Evolutionary conservation across 228 moss, liverwort and hornwort species (phyloP), one percentile per base, ranked within the genome.

Genomic region (Sphagnum magellanicum): DNA sequence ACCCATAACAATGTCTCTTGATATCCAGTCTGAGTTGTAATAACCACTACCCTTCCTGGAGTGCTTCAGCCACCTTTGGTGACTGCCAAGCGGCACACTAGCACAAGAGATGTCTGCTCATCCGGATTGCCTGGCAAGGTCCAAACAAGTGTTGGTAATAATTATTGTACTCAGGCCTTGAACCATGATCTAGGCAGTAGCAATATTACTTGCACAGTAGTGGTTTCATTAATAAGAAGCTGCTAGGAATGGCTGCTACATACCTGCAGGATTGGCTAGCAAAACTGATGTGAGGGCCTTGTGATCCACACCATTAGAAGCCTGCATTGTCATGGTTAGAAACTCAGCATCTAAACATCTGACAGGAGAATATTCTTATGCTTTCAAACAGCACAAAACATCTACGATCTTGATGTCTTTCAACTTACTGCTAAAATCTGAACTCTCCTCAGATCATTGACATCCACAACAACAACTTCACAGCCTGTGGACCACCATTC

Each of bases 91-190:
- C 80, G 79, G 10, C 96, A 88, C 16, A 96, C 79, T 46, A 96
- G 78, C 75, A 96, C 86, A 61, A 96, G 83, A 2, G 96, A 93
- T 59, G 96, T 96, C 78, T 93, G 96, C 74, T 96, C 96, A 79
- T 96, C 96, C 64, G 89, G 88, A 77, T 96, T 96, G 60, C 96
- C 96, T 96, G 89, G 67, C 66, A 32, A 63, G 46, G n/a, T n/a
- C 6, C 53, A 53, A 53, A 53, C 53, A 53, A 53, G 53, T 6
- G 11, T 11, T 53, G 6, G 11, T 53, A 11, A 67, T 6, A 52
- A 50, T 12, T 13, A 15, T 6, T 65, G 16, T 15, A 46, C 64
- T 4, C 64, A 14, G 1, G 50, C 14, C 51, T 14, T n/a, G n/a
- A n/a, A n/a, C 53, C 53, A 53, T 53, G 53, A 53, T 11, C 53